Percentiles rank a stretch among this genome's conserved stretches.
phyloP scores from a whole-genome alignment of 1,284 basidiomycete genomes.

The Pholiota adiposa region DNA sequence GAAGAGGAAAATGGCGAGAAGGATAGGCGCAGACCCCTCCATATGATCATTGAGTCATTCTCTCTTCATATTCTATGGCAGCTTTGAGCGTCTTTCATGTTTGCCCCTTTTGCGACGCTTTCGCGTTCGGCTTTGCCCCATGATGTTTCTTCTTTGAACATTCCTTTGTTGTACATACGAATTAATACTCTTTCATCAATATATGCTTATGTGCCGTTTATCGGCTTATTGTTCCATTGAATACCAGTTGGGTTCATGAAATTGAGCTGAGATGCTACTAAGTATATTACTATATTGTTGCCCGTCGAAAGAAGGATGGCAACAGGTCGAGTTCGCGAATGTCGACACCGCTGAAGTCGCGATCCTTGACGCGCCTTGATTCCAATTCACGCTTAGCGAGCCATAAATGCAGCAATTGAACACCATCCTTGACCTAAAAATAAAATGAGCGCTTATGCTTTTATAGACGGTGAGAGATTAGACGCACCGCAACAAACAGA shows the following conservation, averaged over 20 bases:
- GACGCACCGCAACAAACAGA: constrained; percentile 64
- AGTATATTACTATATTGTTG: neutral
- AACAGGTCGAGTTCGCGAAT: constrained; percentile 66
- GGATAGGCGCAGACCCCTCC: constrained; percentile 30
- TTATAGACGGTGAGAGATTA: neutral
- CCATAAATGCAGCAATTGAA: constrained; percentile 68
- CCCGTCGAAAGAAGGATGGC: constrained; percentile 26
- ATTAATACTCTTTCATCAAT: constrained; percentile 16
- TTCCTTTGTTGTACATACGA: constrained; percentile 13
- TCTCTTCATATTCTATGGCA: constrained; percentile 7
- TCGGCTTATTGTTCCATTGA: constrained; percentile 21
- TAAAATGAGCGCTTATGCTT: constrained; percentile 3
- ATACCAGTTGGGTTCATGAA: neutral
- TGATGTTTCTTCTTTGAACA: constrained; percentile 2
- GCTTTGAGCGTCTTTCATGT: neutral
- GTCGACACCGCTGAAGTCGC: constrained; percentile 74
- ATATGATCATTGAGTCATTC: constrained; percentile 45
- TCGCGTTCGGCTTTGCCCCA: neutral
- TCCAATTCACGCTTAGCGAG: constrained; percentile 71
- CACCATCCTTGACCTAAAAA: constrained; percentile 62
- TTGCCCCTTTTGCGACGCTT: neutral
- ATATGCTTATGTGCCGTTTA: constrained; percentile 28
- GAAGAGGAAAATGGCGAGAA: constrained; percentile 29
- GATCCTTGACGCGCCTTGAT: constrained; percentile 64
- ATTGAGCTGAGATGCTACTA: too few relatives aligned